These are phyloP conservation scores for Sporothrix mexicana DNA, from an alignment of 2,329 filamentous ascomycete genomes.

Conservation along the genomic window DNA sequence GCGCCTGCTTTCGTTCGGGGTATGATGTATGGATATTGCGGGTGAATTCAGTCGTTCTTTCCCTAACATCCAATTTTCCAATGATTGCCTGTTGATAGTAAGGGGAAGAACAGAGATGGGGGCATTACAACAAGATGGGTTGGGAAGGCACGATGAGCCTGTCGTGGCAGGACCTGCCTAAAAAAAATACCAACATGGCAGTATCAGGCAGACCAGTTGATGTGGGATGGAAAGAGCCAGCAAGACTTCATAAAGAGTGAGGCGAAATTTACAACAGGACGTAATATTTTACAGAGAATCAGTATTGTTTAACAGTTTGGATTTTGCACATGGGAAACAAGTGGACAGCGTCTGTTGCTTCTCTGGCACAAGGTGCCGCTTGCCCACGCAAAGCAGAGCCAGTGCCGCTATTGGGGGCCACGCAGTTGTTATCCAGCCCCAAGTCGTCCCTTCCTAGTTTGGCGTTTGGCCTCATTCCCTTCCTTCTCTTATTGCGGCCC, in stretches of 20 bases:
- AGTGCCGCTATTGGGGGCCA: constrained; percentile 20
- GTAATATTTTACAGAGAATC: neutral
- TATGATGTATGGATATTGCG: neutral
- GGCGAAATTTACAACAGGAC: neutral
- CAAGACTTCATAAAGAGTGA: neutral
- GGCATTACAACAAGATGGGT: neutral
- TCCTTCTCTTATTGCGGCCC: neutral
- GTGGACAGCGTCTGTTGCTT: neutral
- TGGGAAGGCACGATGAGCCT: constrained; percentile 8
- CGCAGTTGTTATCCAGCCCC: neutral
- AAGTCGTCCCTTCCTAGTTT: constrained; percentile 25
- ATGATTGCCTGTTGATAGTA: neutral
- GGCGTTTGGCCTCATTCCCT: constrained; percentile 17
- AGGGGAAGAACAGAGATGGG: neutral
- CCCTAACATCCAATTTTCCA: constrained; percentile 7
- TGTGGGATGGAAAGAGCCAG: too few relatives aligned
- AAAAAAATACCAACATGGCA: neutral
- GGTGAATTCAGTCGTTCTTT: neutral
- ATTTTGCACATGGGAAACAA: neutral
- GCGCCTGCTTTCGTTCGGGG: constrained; percentile 10
- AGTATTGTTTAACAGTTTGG: neutral
- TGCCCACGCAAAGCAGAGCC: neutral
- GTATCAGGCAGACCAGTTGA: neutral
- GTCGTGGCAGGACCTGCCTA: neutral
- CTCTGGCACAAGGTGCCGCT: neutral